These are phyloP conservation scores for Curvularia eragrostidis DNA, from an alignment of 2,329 filamentous ascomycete genomes.

Conservation along the genomic window DNA sequence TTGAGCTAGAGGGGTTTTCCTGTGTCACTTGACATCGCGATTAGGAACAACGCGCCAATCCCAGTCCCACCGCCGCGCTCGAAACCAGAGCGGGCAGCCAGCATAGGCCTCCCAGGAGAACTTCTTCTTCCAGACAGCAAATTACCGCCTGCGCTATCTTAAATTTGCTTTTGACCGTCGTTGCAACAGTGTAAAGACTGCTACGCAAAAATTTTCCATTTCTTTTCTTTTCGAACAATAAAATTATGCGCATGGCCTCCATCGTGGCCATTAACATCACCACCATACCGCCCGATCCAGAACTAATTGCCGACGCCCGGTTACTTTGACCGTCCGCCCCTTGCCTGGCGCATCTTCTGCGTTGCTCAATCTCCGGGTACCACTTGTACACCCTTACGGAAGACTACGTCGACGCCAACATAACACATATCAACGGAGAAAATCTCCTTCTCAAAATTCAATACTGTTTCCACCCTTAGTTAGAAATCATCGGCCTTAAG, in stretches of 20 bases:
- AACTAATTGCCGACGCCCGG: constrained; percentile 4
- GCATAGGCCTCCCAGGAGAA: neutral
- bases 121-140: neutral
- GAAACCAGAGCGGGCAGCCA: neutral
- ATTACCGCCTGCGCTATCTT: constrained; percentile 11
- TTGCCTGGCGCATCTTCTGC: neutral
- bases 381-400: constrained; percentile 9
- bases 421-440: neutral
- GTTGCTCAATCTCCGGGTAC: neutral
- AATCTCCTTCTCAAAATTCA: neutral
- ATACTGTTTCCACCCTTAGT: neutral
- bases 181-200: neutral
- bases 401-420: neutral
- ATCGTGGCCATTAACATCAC: constrained; percentile 5
- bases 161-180: constrained; percentile 14
- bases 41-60: constrained; percentile 11
- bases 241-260: constrained; percentile 22
- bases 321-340: constrained; percentile 19
- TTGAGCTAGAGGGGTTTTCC: constrained; percentile 18
- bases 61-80: neutral
- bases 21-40: constrained; percentile 10
- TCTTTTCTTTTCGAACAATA: constrained; percentile 13
- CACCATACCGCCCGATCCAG: constrained; percentile 13
- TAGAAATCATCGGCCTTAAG: neutral
- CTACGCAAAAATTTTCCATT: constrained; percentile 9